phyloP scores from a whole-genome alignment of 371 early-diverging fungal species.

The Saksenaea oblongispora region DNA sequence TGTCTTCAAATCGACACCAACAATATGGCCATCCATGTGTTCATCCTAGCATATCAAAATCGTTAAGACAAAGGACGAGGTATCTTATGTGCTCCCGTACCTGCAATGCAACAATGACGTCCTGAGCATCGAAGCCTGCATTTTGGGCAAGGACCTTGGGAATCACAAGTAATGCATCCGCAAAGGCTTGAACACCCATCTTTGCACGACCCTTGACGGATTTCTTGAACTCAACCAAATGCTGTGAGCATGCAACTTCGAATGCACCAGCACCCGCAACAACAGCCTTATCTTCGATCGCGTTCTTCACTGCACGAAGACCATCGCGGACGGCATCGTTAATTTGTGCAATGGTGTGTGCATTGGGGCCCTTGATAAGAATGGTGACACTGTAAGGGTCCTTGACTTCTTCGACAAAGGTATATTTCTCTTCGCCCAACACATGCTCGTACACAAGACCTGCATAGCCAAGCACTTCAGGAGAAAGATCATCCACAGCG shows the following conservation, averaged over 20 bases:
- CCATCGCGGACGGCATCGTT: slow-evolving; percentile 99
- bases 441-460: slow-evolving; percentile 96
- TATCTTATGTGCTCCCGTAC: slow-evolving; percentile 12
- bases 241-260: slow-evolving; percentile 85
- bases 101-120: slow-evolving; percentile 91
- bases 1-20: slow-evolving; percentile 93
- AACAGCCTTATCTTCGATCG: slow-evolving; percentile 91
- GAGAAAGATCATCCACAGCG: slow-evolving; percentile 94
- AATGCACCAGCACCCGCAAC: slow-evolving; percentile 98
- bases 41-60: slow-evolving; percentile 74
- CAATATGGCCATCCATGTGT: slow-evolving; percentile 84
- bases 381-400: slow-evolving; percentile 95
- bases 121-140: slow-evolving; percentile 97
- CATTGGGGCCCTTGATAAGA: slow-evolving; percentile 96
- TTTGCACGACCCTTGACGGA: slow-evolving; percentile 92
- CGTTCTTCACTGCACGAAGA: slow-evolving; percentile 96
- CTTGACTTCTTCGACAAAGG: slow-evolving; percentile 98
- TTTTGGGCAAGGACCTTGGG: slow-evolving; percentile 97
- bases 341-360: slow-evolving; percentile 94
- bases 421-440: slow-evolving; percentile 99
- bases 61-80: background rate
- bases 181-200: slow-evolving; percentile 97
- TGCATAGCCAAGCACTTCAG: slow-evolving; percentile 91
- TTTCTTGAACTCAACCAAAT: slow-evolving; percentile 86
- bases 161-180: slow-evolving; percentile 94